Base-by-base conservation (phyloP, 2,329 filamentous ascomycete genomes). In the Colletotrichum sp. region DNA sequence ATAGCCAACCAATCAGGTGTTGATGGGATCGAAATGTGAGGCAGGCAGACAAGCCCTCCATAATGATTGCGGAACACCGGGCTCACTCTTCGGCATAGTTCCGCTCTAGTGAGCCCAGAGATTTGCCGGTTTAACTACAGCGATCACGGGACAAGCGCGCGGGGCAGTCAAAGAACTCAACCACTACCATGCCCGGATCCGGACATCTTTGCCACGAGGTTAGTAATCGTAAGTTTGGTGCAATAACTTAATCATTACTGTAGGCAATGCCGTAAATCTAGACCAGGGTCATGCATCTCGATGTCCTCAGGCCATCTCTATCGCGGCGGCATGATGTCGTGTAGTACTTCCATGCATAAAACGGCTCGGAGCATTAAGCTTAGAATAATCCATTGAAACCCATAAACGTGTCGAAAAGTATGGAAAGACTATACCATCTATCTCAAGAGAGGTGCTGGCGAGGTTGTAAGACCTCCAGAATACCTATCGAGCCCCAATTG, bases 401-500 rank as follows among this genome's bases (percentile, higher is more conserved):
- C 9, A n/a, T 3, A 2, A 48, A 4, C n/a, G 7, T 13, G n/a
- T 21, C 21, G 1, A n/a, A 48, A 6, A 0, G 2, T 7, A 21
- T 21, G 18, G 10, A 3, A 21, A 48, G 6, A 43, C 39, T 6
- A n/a, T 6, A 6, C 0, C 7, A 3, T 7, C 0, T 3, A 13
- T 21, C 5, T 7, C 43, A 9, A 43, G 18, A 43, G 18, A 43
- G 1, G 16, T 43, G 5, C n/a, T 21, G 6, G 7, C 18, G 43
- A 21, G 10, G 43, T 6, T 12, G 18, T 1, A 48, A n/a, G 43
- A 48, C 18, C 1, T 10, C 3, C 43, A 7, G 6, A 10, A 48
- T 13, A 21, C 10, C n/a, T 1, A 21, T 1, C 43, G 3, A 21
- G 1, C n/a, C 10, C 18, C 6, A 0, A 13, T 3, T 48, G 1